Evolutionary conservation across 805 yeast genomes (phyloP), one percentile per base, ranked within the genome.

Genomic region (Pichia phayaonensis): DNA sequence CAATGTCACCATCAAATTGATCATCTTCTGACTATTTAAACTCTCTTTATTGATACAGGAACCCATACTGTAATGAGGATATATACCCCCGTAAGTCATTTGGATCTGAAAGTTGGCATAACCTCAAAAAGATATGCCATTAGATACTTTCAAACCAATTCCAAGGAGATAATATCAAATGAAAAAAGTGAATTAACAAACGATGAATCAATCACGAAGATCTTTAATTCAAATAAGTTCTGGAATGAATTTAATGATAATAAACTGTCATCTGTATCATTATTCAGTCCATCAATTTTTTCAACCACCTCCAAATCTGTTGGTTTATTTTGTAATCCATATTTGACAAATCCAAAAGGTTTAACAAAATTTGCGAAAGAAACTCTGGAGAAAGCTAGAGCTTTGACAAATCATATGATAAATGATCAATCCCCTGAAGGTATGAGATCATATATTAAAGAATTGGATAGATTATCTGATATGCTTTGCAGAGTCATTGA

Each of bases 401-500:
- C 62, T 4, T 68, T 92, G 47, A 85, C 86, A 1, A 62, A 69
- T 0, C 63, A 72, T n/a, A 79, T 92, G 71, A 68, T 80, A 16
- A 61, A 60, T 8, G 77, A 77, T 46, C 69, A 72, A 22, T 58
- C 75, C 2, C 62, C 59, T 0, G 69, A 71, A 11, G 86, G 78
- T 1, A 59, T 75, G 21, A 56, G 59, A 18, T 65, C 71, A 6
- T 87, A 80, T 48, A 77, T 92, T 48, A 62, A 79, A 42, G 80
- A 81, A 47, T 70, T 94, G 55, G 99, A 94, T 63, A 80, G 89
- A 56, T 69, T 94, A 40, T 86, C 96, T 60, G 98, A 94, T 62
- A 78, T 85, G 27, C 68, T 94, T 29, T 94, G 99, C 63, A 79
- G 96, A 50, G 97, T 89, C 7, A 90, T 94, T 40, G 99, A 94